Conservation (phyloP, 2,329 filamentous ascomycete genomes). For the Waltergamsia citrina region DNA sequence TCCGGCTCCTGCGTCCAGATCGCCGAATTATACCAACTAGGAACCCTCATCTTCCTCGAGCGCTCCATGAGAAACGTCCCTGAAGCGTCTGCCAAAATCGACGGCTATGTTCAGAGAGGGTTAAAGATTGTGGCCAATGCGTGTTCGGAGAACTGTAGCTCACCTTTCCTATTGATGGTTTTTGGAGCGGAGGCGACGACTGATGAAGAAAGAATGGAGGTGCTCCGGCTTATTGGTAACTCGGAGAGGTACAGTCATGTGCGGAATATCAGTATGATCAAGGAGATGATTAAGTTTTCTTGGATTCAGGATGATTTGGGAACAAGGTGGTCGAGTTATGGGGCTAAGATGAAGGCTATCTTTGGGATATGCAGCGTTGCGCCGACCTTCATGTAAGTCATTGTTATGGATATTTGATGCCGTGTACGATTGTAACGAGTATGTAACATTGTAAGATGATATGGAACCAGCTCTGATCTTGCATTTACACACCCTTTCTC, state of each 20-base stretch:
- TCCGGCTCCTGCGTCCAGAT: neutral
- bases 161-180: conserved; percentile 12
- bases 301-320: conserved; percentile 25
- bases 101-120: conserved; percentile 12
- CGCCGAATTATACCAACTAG: conserved; percentile 15
- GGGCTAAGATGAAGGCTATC: conserved; percentile 6
- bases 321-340: conserved; percentile 7
- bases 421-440: too few species aligned
- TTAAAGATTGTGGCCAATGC: conserved; percentile 12
- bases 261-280: conserved; percentile 11
- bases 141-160: conserved; percentile 11
- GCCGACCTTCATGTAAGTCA: conserved; percentile 16
- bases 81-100: conserved; percentile 3
- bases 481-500: too few species aligned
- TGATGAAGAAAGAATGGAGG: conserved; percentile 8
- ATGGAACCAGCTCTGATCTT: too few species aligned
- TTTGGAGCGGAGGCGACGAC: conserved; percentile 14
- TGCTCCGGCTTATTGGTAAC: conserved; percentile 15
- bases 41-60: conserved; percentile 18
- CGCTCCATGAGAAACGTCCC: conserved; percentile 10
- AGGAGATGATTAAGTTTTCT: conserved; percentile 13
- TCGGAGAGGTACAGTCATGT: conserved; percentile 9
- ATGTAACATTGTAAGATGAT: too few species aligned
- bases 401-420: too few species aligned
- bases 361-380: conserved; percentile 8